Evolutionary conservation across 2,329 filamentous ascomycete genomes (phyloP), one percentile per base, ranked within the genome.

Genomic region (Colletotrichum plurivorum): DNA sequence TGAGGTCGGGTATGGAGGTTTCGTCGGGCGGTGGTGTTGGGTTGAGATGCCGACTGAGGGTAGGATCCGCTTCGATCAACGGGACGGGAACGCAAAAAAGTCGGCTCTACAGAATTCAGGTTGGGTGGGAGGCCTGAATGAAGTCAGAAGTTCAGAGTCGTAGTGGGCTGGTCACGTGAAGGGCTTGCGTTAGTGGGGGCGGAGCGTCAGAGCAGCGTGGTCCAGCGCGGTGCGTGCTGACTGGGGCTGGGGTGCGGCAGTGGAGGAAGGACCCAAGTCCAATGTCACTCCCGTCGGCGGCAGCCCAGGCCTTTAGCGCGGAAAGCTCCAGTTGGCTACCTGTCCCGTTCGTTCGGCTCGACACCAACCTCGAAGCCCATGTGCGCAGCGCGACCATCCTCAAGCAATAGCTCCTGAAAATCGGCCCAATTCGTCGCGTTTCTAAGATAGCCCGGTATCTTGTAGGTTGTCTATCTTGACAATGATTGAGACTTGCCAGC

Each of bases 161-260:
- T 36, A 27, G 67, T 67, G 67, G 67, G 67, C 43, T 36, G 64
- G 67, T 70, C 67, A 70, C 67, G 67, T 70, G 67, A 62, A 70
- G 67, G 67, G 67, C 64, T 70, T 43, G 31, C 27, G 39, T 54
- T 70, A 63, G 67, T 70, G 64, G 67, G 64, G 67, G 64, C 58
- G 67, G 64, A 70, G 64, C 51, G 67, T 63, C 64, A 63, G 31
- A 43, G 39, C n/a, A 27, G 18, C 39, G 41, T 36, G 31, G 31
- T 10, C 31, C 31, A 36, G 31, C 31, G 31, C 31, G 31, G 9
- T 36, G 27, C 27, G 27, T 13, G 13, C 45, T 55, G 46, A 46
- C 55, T 27, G 18, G 61, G 63, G 61, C 55, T 55, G 52, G 67
- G 63, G 18, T 52, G 52, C 63, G 22, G 54, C 12, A 65, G 54